Evolutionary conservation across 768 basidiomycete genomes (phyloP).

Genomic region (Boletus reticuloceps): DNA sequence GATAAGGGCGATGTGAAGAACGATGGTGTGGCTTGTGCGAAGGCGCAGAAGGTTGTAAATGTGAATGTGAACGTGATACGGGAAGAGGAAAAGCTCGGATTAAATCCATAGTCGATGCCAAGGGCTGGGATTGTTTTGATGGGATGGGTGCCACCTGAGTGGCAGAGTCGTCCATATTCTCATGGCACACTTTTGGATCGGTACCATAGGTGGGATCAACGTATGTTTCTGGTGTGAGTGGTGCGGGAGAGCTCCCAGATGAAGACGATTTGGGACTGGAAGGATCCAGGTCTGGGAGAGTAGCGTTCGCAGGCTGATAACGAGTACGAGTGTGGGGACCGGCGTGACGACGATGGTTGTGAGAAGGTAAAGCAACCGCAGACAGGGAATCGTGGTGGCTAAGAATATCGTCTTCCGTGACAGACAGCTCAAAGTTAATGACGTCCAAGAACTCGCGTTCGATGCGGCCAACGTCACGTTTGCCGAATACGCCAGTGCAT

Average conservation of each 20-base stretch:
- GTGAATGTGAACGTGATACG: conserved; percentile 27
- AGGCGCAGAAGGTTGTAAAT: conserved; percentile 15
- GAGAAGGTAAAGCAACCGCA: conserved; percentile 24
- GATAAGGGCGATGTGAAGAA: conserved; percentile 23
- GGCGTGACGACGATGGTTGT: conserved; percentile 27
- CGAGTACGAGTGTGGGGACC: conserved; percentile 18
- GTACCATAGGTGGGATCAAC: conserved; percentile 19
- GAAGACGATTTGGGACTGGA: conserved; percentile 40
- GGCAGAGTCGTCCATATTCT: conserved; percentile 24
- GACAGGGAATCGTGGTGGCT: conserved; percentile 39
- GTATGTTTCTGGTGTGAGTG: conserved; percentile 29
- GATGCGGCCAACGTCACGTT: conserved; percentile 76
- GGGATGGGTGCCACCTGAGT: conserved; percentile 25
- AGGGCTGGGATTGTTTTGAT: conserved; percentile 23
- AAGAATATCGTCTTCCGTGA: conserved; percentile 64
- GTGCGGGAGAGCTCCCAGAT: conserved; percentile 34
- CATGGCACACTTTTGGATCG: conserved; percentile 28
- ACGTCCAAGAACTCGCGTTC: conserved; percentile 82
- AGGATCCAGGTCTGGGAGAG: conserved; percentile 44
- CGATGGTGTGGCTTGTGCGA: conserved; percentile 26
- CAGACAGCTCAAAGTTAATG: conserved; percentile 68
- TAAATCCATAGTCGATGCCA: conserved; percentile 39
- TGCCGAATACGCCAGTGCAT: conserved; percentile 81
- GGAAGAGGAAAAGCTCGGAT: conserved; percentile 51
- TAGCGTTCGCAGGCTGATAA: conserved; percentile 15